Percentiles rank a stretch among this genome's conserved stretches.
These are phyloP conservation scores for Capsicum chinense DNA, from an alignment of 257 asterid genomes.

Conservation along the genomic window DNA sequence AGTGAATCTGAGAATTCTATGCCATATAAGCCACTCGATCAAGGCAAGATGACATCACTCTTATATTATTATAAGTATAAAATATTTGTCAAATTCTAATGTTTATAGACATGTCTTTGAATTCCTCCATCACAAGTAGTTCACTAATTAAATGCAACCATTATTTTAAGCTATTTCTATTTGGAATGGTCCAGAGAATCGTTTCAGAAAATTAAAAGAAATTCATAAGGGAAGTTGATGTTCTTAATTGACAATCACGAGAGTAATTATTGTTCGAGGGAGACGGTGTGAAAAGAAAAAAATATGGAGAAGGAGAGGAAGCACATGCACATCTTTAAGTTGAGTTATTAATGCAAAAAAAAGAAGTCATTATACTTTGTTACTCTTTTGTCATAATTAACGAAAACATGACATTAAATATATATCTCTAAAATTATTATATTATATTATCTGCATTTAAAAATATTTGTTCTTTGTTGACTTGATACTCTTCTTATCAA, in stretches of 20 bases:
- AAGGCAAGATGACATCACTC: not conserved
- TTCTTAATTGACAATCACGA: not conserved
- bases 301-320: not conserved
- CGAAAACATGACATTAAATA: not conserved
- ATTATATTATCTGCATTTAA: too few species aligned
- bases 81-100: not conserved
- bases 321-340: not conserved
- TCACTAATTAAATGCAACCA: not conserved
- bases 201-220: not conserved
- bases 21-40: constrained; percentile 14
- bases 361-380: not conserved
- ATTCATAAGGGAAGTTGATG: not conserved
- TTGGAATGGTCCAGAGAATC: not conserved
- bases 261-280: not conserved
- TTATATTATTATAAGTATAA: not conserved
- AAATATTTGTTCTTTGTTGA: too few species aligned
- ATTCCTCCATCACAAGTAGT: not conserved
- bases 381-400: not conserved
- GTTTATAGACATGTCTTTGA: not conserved
- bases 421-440: not conserved
- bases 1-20: not conserved
- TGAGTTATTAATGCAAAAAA: not conserved
- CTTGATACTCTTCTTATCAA: too few species aligned
- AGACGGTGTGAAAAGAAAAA: not conserved
- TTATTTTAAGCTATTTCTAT: not conserved